phyloP scores from a whole-genome alignment of 805 yeast genomes.

The Kluyveromyces wickerhamii region DNA sequence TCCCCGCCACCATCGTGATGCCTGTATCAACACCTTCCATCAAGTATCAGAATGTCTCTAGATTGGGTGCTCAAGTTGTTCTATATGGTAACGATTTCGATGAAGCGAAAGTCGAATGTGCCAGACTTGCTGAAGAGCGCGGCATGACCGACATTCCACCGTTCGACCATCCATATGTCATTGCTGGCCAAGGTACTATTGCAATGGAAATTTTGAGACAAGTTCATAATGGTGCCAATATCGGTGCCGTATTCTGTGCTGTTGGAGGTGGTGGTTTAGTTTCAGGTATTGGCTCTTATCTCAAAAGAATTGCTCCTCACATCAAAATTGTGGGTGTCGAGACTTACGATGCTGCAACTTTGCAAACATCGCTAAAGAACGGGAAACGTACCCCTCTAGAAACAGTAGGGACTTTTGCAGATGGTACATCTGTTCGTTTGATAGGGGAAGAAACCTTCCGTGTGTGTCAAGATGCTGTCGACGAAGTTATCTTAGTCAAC shows the following conservation, averaged over 20 bases:
- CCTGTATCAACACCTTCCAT: constrained; percentile 95
- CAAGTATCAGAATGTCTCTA: constrained; percentile 82
- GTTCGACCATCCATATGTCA: constrained; percentile 93
- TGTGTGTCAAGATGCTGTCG: constrained; percentile 69
- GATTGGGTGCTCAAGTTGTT: constrained; percentile 92
- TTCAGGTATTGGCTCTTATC: constrained; percentile 83
- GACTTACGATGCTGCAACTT: constrained; percentile 92
- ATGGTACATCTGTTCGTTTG: constrained; percentile 92
- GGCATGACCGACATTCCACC: constrained; percentile 93
- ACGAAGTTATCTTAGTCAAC: constrained; percentile 74
- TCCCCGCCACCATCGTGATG: constrained; percentile 97
- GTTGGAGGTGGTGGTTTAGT: constrained; percentile 97
- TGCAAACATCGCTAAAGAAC: constrained; percentile 57
- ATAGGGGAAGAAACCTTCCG: constrained; percentile 90
- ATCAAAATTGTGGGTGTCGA: constrained; percentile 94
- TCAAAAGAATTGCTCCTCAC: constrained; percentile 96
- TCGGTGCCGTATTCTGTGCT: constrained; percentile 83
- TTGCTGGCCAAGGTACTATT: constrained; percentile 98
- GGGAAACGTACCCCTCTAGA: constrained; percentile 49
- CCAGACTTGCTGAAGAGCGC: constrained; percentile 55
- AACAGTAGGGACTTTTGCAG: constrained; percentile 94
- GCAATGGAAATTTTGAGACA: constrained; percentile 91
- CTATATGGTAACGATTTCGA: constrained; percentile 92
- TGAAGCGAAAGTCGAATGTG: constrained; percentile 88
- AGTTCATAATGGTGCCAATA: constrained; percentile 51